A percentile compares a stretch with the other conserved stretches of the same genome.
phyloP scores from a whole-genome alignment of 1,284 basidiomycete genomes.

The Athelia sp. region DNA sequence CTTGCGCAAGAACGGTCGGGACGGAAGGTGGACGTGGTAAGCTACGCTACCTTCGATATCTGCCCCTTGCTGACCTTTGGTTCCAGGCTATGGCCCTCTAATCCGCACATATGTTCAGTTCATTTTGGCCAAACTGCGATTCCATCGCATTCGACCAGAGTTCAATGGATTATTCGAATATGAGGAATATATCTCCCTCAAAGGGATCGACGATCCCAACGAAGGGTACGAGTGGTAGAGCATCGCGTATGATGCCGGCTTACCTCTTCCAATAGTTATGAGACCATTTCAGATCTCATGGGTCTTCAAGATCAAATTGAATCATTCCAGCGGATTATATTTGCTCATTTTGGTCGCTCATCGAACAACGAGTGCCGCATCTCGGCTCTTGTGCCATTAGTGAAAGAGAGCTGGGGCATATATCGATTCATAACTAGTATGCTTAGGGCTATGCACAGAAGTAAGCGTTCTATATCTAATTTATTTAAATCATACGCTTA shows the following conservation, averaged over 20 bases:
- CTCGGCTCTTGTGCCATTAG: constrained; percentile 87
- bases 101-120: constrained; percentile 95
- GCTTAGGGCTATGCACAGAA: constrained; percentile 91
- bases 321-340: constrained; percentile 94
- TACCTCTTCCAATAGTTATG: constrained; percentile 62
- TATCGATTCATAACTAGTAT: constrained; percentile 97
- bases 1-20: constrained; percentile 84
- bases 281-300: constrained; percentile 96
- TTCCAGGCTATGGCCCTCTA: constrained; percentile 80
- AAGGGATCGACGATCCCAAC: constrained; percentile 96
- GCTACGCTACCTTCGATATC: constrained; percentile 12
- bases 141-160: constrained; percentile 89
- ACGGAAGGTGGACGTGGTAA: constrained; percentile 76
- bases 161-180: constrained; percentile 98
- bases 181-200: constrained; percentile 93
- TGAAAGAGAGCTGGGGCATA: constrained; percentile 97
- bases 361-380: constrained; percentile 95
- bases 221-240: constrained; percentile 70
- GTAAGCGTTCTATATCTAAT: constrained; percentile 39
- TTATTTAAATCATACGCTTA: constrained; percentile 6
- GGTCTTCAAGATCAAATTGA: constrained; percentile 95
- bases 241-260: neutral
- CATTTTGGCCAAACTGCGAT: constrained; percentile 90
- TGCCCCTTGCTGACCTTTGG: constrained; percentile 9
- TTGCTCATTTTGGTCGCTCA: constrained; percentile 86